Percentiles rank a stretch among this genome's conserved stretches.
Evolutionary conservation across 208 protist species (phyloP).

Genomic region (Wallacemonas sp.): DNA sequence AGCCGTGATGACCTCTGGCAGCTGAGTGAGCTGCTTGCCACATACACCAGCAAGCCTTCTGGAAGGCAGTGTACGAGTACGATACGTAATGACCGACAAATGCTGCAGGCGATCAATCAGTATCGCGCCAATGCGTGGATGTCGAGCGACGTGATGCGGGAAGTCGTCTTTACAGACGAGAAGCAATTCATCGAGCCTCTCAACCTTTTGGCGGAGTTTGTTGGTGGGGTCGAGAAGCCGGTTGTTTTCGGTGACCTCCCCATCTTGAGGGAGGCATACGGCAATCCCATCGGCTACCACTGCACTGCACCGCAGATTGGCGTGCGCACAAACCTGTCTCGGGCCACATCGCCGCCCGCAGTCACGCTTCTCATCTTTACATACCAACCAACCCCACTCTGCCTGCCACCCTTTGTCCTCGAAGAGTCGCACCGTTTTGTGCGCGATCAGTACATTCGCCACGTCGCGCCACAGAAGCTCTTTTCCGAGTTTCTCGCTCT

Average conservation of each 20-base stretch:
- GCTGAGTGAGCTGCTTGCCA: conserved; percentile 58
- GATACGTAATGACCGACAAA: conserved; percentile 71
- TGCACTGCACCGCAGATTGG: conserved; percentile 83
- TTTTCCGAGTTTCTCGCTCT: conserved; percentile 56
- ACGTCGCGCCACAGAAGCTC: conserved; percentile 41
- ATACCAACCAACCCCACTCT: conserved; percentile 41
- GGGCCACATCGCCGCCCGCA: conserved; percentile 20
- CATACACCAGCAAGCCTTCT: conserved; percentile 34
- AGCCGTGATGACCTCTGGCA: conserved; percentile 71
- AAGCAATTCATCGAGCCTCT: conserved; percentile 24
- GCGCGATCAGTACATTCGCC: conserved; percentile 58
- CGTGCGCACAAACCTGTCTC: conserved; percentile 54
- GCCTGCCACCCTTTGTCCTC: conserved; percentile 64
- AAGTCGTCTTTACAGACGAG: conserved; percentile 32
- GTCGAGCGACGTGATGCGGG: conserved; percentile 55
- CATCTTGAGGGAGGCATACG: conserved; percentile 72
- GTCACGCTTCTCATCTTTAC: conserved; percentile 83
- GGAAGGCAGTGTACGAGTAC: conserved; percentile 64
- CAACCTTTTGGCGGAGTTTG: conserved; percentile 42
- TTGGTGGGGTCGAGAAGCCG: conserved; percentile 67
- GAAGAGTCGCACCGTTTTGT: conserved; percentile 69
- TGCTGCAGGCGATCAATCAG: conserved; percentile 79
- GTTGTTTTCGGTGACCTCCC: conserved; percentile 81
- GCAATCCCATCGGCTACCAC: conserved; percentile 76
- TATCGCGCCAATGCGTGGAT: conserved; percentile 89